Evolutionary conservation across 192 early-diverging fungal genomes (phyloP).

Genomic region (Polychytrium aggregatum): DNA sequence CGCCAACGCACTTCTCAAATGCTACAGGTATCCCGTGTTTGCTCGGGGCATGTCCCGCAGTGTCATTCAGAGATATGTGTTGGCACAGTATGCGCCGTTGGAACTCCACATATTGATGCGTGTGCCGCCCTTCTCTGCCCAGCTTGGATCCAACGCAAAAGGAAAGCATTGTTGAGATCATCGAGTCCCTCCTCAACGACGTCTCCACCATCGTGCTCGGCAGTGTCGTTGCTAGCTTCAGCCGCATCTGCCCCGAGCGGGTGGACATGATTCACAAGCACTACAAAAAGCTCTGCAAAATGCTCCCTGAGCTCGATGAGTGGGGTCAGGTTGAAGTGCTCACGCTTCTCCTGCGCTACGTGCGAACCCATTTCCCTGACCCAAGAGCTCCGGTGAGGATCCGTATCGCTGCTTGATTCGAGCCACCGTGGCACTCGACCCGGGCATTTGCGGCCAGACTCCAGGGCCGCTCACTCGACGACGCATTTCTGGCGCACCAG

Average conservation of each 20-base stretch:
- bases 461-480: no score
- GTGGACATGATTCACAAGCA: conserved; percentile 80
- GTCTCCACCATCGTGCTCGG: conserved; percentile 79
- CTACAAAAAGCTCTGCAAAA: conserved; percentile 74
- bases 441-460: no score
- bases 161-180: conserved; percentile 65
- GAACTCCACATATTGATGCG: no score
- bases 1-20: conserved; percentile 82
- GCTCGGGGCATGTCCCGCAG: background rate
- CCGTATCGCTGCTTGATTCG: no score
- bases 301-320: conserved; percentile 84
- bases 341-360: conserved; percentile 70
- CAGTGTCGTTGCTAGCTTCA: conserved; percentile 72
- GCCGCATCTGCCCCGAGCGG: conserved; percentile 72
- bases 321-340: conserved; percentile 90
- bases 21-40: conserved; percentile 43
- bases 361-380: conserved; percentile 45
- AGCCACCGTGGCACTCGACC: no score
- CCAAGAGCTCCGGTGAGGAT: conserved; percentile 24
- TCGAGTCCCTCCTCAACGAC: conserved; percentile 68
- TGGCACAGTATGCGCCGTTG: no score
- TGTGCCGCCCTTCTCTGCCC: conserved; percentile 7
- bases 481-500: no score
- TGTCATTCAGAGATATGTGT: no score
- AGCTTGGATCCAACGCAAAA: conserved; percentile 70